A percentile compares a stretch with the other conserved stretches of the same genome.
Evolutionary conservation across 495 filamentous ascomycete genomes (phyloP).

Genomic region (Aspergillus campestris): DNA sequence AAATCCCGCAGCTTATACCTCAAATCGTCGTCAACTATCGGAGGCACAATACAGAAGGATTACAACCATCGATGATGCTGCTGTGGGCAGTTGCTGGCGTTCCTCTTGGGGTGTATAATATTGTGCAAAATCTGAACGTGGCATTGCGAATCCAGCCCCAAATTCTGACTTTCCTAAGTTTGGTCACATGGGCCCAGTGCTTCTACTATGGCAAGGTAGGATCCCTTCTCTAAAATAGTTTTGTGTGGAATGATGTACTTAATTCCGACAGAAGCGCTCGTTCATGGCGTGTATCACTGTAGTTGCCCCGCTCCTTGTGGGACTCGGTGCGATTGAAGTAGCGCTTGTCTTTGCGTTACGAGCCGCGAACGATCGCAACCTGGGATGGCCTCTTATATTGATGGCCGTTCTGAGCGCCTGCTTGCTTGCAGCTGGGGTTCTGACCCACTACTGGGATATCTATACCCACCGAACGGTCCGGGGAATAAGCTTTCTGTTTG

Average conservation of each 20-base stretch:
- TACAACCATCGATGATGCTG: slow-evolving; percentile 59
- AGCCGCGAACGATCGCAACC: slow-evolving; percentile 22
- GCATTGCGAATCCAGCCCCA: slow-evolving; percentile 54
- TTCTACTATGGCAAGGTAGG: slow-evolving; percentile 49
- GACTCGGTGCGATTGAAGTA: slow-evolving; percentile 44
- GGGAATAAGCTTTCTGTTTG: slow-evolving; percentile 59
- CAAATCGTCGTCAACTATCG: slow-evolving; percentile 59
- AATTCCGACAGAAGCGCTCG: slow-evolving; percentile 31
- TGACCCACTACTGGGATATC: slow-evolving; percentile 52
- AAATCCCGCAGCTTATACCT: slow-evolving; percentile 44
- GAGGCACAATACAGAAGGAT: slow-evolving; percentile 47
- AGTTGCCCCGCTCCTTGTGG: slow-evolving; percentile 22
- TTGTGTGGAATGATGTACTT: not conserved
- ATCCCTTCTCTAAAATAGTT: not conserved
- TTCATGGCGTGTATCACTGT: slow-evolving; percentile 32
- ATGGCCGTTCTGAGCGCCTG: slow-evolving; percentile 54
- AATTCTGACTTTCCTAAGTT: slow-evolving; percentile 51
- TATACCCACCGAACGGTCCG: slow-evolving; percentile 50
- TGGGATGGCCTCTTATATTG: slow-evolving; percentile 46
- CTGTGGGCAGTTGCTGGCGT: slow-evolving; percentile 57
- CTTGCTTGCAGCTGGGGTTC: slow-evolving; percentile 47
- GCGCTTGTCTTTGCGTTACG: slow-evolving; percentile 44
- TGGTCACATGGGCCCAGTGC: slow-evolving; percentile 58
- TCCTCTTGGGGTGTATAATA: slow-evolving; percentile 58
- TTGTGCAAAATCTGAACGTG: slow-evolving; percentile 51